phyloP scores from a whole-genome alignment of 169 alveolate genomes.

The Cryptosporidium tyzzeri region DNA sequence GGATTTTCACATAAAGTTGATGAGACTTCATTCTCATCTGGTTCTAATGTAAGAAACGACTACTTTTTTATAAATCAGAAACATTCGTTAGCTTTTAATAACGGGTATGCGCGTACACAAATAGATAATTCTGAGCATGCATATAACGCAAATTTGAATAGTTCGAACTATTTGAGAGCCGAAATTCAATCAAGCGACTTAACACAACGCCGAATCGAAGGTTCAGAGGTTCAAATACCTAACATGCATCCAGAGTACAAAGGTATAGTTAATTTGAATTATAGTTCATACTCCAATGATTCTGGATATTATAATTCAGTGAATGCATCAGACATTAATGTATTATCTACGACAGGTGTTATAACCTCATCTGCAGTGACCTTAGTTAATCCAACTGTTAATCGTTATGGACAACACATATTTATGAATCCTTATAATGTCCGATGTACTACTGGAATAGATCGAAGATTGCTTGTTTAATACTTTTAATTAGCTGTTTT shows the following conservation, averaged over 20 bases:
- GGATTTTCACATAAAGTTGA: neutral
- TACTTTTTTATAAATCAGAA: neutral
- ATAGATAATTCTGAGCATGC: neutral
- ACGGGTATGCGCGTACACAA: neutral
- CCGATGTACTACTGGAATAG: slow-evolving; percentile 59
- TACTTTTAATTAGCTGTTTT: slow-evolving; percentile 2
- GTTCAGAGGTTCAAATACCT: neutral
- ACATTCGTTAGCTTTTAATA: neutral
- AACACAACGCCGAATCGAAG: neutral
- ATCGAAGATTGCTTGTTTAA: slow-evolving; percentile 53
- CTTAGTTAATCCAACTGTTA: slow-evolving; percentile 35
- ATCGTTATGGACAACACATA: slow-evolving; percentile 48
- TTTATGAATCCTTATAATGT: slow-evolving; percentile 36
- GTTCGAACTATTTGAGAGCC: neutral
- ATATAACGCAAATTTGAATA: neutral
- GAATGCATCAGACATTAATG: neutral
- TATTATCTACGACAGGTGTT: neutral
- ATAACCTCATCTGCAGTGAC: slow-evolving; percentile 5
- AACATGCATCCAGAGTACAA: neutral
- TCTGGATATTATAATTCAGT: neutral
- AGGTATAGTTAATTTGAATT: neutral
- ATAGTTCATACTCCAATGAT: neutral
- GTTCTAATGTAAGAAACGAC: neutral
- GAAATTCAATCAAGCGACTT: neutral
- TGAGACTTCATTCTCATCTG: too few species aligned